These are phyloP conservation scores for Euphorbia celastroides DNA, from an alignment of 441 rosid species.

Conservation along the genomic window DNA sequence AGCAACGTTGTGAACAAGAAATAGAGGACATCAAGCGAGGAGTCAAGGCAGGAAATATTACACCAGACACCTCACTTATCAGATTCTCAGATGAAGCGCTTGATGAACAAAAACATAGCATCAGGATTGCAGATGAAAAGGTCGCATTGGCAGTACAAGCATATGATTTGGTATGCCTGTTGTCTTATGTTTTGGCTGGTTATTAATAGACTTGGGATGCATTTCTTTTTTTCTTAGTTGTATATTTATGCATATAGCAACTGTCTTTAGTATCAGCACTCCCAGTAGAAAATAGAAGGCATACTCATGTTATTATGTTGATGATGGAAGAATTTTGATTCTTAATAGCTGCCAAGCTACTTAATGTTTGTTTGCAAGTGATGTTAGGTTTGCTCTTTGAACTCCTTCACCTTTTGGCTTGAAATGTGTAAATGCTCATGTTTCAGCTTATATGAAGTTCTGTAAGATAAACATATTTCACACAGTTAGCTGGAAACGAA, in stretches of 20 bases:
- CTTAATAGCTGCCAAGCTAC: not conserved
- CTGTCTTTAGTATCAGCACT: not conserved
- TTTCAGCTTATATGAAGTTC: not conserved
- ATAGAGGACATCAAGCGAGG: constrained; percentile 78
- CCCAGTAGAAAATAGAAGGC: not conserved
- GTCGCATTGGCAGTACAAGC: constrained; percentile 85
- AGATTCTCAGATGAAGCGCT: constrained; percentile 85
- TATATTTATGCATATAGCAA: not conserved
- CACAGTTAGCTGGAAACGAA: not conserved
- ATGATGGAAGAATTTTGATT: not conserved
- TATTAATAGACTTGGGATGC: not conserved
- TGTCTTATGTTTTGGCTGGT: not conserved
- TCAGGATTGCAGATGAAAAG: constrained; percentile 95
- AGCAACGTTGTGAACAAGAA: constrained; percentile 80
- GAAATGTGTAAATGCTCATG: not conserved
- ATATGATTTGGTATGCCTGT: constrained; percentile 70
- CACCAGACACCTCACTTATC: constrained; percentile 44
- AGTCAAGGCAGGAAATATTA: constrained; percentile 49
- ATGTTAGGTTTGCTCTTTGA: not conserved
- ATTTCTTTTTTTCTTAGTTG: not conserved
- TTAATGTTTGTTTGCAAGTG: not conserved
- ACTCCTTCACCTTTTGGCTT: not conserved
- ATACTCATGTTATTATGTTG: not conserved
- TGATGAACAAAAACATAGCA: constrained; percentile 92
- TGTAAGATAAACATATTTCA: not conserved